Base-by-base conservation (phyloP, 2,329 filamentous ascomycete species). In the Verruconis gallopava region DNA sequence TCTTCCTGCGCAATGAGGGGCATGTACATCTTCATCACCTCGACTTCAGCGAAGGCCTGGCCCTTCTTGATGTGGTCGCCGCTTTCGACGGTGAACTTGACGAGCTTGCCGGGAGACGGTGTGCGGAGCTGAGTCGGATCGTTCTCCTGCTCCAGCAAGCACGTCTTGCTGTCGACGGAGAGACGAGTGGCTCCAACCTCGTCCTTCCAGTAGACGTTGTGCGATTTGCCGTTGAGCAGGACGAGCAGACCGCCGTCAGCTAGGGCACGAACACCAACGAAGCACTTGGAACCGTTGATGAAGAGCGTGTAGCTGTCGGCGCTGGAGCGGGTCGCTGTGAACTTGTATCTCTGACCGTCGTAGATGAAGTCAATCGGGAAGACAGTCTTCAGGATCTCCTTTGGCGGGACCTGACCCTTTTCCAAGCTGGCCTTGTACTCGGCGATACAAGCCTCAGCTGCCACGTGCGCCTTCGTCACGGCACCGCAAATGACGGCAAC, bases 21-120 rank as follows among this genome's bases (percentile, higher is more conserved):
- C 91, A 98, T 98, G 74, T 96, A 96, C 91, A 98, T 98, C 75
- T 98, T 98, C 91, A 98, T 98, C 65, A 98, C 91, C 66, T 98
- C 91, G 32, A 98, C 89, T 63, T 98, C 91, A 43, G 91, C 91
- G 57, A 86, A 98, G 22, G 89, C 72, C 63, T 96, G 84, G 44
- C 89, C 89, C 53, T 93, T 85, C 62, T 77, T 81, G 63, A 98
- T 78, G 60, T 98, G 91, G 52, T 86, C 75, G 47, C 91, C 91
- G 55, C 93, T 96, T 62, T 95, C 91, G 2, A 98, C 84, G 1
- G 85, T 83, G 65, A 91, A 98, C 68, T 94, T 95, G 67, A 98
- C 89, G 25, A 98, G 80, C 71, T 98, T 98, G 62, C 91, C 91
- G 37, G 91, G 91, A 48, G 84, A 93, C 33, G 91, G 91, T 3